phyloP scores from a whole-genome alignment of 345 rosid genomes.

The Diplotaxis tenuifolia region DNA sequence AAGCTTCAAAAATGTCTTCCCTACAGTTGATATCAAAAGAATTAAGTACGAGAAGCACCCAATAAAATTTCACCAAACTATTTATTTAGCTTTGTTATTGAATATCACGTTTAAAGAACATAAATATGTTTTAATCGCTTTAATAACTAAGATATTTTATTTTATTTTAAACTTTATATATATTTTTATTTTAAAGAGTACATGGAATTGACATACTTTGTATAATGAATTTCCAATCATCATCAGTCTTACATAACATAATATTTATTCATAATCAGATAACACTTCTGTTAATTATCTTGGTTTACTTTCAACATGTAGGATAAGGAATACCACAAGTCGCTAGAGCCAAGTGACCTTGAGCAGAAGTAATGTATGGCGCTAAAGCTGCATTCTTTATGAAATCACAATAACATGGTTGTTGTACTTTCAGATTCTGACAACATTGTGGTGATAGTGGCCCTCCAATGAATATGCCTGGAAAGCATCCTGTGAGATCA shows the following conservation, averaged over 20 bases:
- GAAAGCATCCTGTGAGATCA: neutral
- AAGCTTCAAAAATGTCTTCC: too few species aligned
- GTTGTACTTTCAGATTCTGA: neutral
- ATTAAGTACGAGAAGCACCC: too few species aligned
- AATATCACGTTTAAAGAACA: neutral
- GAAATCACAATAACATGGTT: neutral
- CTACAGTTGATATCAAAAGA: too few species aligned
- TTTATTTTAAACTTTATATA: neutral
- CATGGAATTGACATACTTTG: neutral
- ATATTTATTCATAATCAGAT: neutral
- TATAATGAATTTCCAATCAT: neutral
- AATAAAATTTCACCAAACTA: too few species aligned
- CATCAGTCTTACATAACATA: neutral
- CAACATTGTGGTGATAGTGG: neutral
- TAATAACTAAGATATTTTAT: too few species aligned
- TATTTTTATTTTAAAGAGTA: neutral
- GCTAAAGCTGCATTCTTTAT: neutral
- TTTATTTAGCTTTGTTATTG: too few species aligned
- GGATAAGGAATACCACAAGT: neutral
- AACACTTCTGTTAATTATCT: neutral
- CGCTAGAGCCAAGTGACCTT: neutral
- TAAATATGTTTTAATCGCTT: neutral
- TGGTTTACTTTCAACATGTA: neutral
- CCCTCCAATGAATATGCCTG: neutral
- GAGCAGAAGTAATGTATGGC: neutral